A percentile compares a stretch with the other conserved stretches of the same genome.
These are phyloP conservation scores for Hanseniaspora pseudoguilliermondii DNA, from an alignment of 805 yeast genomes.

Conservation along the genomic window DNA sequence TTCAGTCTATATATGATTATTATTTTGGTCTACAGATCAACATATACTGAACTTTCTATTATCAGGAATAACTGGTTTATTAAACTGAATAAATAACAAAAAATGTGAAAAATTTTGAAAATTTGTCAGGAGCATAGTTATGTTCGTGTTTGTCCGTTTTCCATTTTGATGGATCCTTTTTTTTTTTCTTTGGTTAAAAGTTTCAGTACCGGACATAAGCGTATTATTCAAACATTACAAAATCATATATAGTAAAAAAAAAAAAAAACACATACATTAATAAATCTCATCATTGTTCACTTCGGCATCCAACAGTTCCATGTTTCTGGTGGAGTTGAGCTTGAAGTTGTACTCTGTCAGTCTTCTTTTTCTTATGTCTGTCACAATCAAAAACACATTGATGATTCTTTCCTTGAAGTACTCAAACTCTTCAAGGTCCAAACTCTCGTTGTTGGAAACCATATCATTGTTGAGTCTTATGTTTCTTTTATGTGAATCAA, in stretches of 20 bases:
- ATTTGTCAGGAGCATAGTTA: neutral
- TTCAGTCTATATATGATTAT: neutral
- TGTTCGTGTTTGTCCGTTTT: neutral
- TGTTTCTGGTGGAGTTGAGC: neutral
- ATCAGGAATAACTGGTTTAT: too few relatives aligned
- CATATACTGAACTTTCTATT: too few relatives aligned
- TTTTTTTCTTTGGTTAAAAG: neutral
- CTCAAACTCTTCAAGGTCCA: constrained; percentile 6
- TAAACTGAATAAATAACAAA: too few relatives aligned
- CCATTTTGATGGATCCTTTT: neutral
- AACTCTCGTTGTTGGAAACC: neutral
- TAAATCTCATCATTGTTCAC: constrained; percentile 12
- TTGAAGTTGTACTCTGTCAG: neutral
- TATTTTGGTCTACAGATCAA: too few relatives aligned
- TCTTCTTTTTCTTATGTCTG: constrained; percentile 4
- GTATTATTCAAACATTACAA: neutral
- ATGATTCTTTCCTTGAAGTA: constrained; percentile 10
- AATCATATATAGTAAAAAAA: neutral
- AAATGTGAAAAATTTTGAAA: too few relatives aligned
- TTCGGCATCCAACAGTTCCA: neutral
- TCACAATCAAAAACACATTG: neutral
- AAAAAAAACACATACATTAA: neutral
- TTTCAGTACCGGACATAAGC: neutral
- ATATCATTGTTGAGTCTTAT: constrained; percentile 9
- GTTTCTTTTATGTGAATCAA: constrained; percentile 9